Evolutionary conservation across 441 rosid species (phyloP), one percentile per base, ranked within the genome.

Genomic region (Kokia cookei): DNA sequence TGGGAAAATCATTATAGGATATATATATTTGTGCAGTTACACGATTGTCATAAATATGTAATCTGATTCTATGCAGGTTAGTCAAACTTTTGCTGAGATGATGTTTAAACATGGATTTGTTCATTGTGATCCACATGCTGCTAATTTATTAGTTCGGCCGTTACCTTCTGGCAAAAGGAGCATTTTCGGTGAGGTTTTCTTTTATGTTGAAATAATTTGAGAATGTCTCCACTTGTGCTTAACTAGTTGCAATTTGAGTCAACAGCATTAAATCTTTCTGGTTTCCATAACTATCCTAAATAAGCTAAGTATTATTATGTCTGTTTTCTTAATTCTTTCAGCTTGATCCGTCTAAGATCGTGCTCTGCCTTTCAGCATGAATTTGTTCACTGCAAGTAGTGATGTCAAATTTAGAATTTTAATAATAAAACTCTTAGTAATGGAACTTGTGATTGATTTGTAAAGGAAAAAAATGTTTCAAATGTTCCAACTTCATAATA

Each of bases 51-150:
- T 65, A 27, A 48, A 47, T 72, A 64, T 5, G 37, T 70, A 24
- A 8, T 26, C 67, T 69, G 58, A 67, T 70, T 67, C 74, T n/a
- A 72, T 84, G 78, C 88, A 95, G 99, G 93, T 93, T 65, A 93
- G 91, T 85, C 90, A 85, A 78, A 81, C 88, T 59, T 95, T 95
- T 86, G 96, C 98, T 68, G 98, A 95, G 83, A 95, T 95, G 99
- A 95, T 91, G 88, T 95, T 93, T 80, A 95, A 85, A 82, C 98
- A 95, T 80, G 99, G 98, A 10, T 95, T 95, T 79, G 97, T 93
- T 80, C 99, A 95, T 73, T 95, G 99, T 83, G 99, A 95, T 50
- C 99, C 99, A n/a, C 99, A 95, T 77, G 98, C 97, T 65, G 97
- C 99, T 66, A 95, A 95, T 82, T 77, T 95, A 86, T 82, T 95